phyloP scores from a whole-genome alignment of 2,329 filamentous ascomycete species.

The Geosmithia putterillii region DNA sequence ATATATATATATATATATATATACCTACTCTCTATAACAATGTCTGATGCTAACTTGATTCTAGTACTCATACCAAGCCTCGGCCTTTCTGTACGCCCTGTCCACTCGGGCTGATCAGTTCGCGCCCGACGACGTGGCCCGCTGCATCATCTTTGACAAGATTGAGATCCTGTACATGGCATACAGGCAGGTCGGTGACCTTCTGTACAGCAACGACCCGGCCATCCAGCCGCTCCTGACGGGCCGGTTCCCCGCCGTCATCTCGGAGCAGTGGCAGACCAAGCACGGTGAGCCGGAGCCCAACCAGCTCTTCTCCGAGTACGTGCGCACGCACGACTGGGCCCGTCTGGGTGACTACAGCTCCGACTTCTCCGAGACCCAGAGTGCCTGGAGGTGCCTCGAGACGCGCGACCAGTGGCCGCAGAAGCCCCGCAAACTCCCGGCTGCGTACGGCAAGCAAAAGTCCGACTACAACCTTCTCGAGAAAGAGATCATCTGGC shows the following conservation, averaged over 20 bases:
- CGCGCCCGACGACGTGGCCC: background rate
- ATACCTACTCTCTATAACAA: no score
- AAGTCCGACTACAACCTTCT: no score
- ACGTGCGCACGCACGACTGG: slow-evolving; percentile 2
- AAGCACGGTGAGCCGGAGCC: background rate
- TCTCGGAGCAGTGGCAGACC: slow-evolving; percentile 1
- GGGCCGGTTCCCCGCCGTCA: slow-evolving; percentile 1
- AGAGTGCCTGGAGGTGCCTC: slow-evolving; percentile 1
- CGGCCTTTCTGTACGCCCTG: slow-evolving; percentile 2
- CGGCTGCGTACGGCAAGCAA: no score
- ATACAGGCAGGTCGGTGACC: slow-evolving; percentile 3
- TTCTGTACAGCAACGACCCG: slow-evolving; percentile 1
- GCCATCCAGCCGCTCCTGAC: background rate
- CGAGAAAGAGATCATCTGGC: no score
- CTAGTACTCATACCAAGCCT: slow-evolving; percentile 3
- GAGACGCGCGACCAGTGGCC: background rate
- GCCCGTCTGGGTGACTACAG: background rate
- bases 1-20: no score
- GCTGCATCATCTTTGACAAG: slow-evolving; percentile 3
- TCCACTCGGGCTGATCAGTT: slow-evolving; percentile 1
- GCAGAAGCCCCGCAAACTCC: background rate
- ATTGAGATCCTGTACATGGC: slow-evolving; percentile 2
- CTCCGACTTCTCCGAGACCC: background rate
- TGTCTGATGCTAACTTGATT: background rate
- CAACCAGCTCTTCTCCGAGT: background rate